These are phyloP conservation scores for Hygrophorus pudorinus DNA, from an alignment of 768 basidiomycete genomes.

Conservation along the genomic window DNA sequence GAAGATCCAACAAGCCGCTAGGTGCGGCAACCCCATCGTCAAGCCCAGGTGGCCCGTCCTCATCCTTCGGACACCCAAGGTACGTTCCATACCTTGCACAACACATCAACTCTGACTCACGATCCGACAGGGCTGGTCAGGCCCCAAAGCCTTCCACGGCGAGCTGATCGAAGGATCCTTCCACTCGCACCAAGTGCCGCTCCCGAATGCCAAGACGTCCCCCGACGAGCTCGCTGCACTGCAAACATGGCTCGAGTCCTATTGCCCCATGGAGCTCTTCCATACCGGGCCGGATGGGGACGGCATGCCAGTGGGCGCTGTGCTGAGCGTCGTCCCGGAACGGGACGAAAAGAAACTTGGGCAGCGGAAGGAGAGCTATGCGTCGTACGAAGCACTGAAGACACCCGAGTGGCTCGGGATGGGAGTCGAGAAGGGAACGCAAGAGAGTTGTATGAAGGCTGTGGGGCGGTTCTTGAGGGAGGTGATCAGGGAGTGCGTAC, in stretches of 20 bases:
- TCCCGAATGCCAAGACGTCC: slow-evolving; percentile 60
- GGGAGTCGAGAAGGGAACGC: slow-evolving; percentile 39
- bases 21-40: slow-evolving; percentile 61
- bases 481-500: slow-evolving; percentile 44
- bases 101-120: not conserved
- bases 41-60: slow-evolving; percentile 92
- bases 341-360: slow-evolving; percentile 55
- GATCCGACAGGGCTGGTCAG: slow-evolving; percentile 40
- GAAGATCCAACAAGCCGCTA: slow-evolving; percentile 72
- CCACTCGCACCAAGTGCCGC: slow-evolving; percentile 82
- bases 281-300: slow-evolving; percentile 32
- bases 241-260: slow-evolving; percentile 65
- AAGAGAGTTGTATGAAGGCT: slow-evolving; percentile 72
- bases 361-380: slow-evolving; percentile 58
- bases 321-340: slow-evolving; percentile 52
- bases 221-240: slow-evolving; percentile 53
- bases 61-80: slow-evolving; percentile 77
- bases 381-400: slow-evolving; percentile 46
- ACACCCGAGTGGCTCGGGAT: slow-evolving; percentile 58
- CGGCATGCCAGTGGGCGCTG: slow-evolving; percentile 42
- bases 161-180: slow-evolving; percentile 75
- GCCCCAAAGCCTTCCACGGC: slow-evolving; percentile 57
- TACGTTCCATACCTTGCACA: not conserved
- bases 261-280: slow-evolving; percentile 62
- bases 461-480: slow-evolving; percentile 47